Evolutionary conservation across 495 filamentous ascomycete species (phyloP), one percentile per base, ranked within the genome.

Genomic region (Astrothelium subdiscretum): DNA sequence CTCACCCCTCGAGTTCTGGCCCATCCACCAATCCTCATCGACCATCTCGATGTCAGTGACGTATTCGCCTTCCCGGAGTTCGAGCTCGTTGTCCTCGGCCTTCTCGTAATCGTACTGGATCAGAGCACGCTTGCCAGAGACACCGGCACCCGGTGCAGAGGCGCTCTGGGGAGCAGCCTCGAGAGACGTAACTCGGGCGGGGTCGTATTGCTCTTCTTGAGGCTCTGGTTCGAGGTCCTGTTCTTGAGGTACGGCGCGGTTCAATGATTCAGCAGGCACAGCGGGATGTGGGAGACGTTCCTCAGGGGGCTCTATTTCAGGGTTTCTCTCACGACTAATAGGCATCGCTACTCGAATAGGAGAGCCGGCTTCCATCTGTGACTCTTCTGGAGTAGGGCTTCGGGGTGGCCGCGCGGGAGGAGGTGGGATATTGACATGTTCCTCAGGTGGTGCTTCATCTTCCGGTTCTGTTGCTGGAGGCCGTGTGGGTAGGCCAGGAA

Each of bases 31-130:
- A 71, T 97, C 92, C 54, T 81, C 76, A 65, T 98, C 95, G 1
- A 98, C 91, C 90, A 95, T 95, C 52, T 99, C 91, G 69, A 99
- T 95, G 65, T 96, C 85, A n/a, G 85, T 92, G 38, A 99, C 86
- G 67, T 85, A 83, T 61, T 96, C 90, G 20, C 91, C 91, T 74
- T 99, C 94, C n/a, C 78, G 79, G 3, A 99, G 79, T 62, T 95
- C 89, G 48, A 97, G 78, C 72, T 99, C 94, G 70, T 99, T 99
- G 61, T 95, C 90, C 73, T 99, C 94, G 2, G 89, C 91, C 71
- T 92, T 96, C 64, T 96, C 92, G 67, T 99, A 99, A 69, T 99
- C 95, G 72, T 90, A 99, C 64, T 95, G 87, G 54, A 92, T 80
- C 32, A 95, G 60, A 2, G 94, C 94, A 31, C 83, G 83, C 66